Percentiles rank a stretch among this genome's conserved stretches.
These are phyloP conservation scores for Fragaria vesca DNA, from an alignment of 306 rosid genomes.

Conservation along the genomic window DNA sequence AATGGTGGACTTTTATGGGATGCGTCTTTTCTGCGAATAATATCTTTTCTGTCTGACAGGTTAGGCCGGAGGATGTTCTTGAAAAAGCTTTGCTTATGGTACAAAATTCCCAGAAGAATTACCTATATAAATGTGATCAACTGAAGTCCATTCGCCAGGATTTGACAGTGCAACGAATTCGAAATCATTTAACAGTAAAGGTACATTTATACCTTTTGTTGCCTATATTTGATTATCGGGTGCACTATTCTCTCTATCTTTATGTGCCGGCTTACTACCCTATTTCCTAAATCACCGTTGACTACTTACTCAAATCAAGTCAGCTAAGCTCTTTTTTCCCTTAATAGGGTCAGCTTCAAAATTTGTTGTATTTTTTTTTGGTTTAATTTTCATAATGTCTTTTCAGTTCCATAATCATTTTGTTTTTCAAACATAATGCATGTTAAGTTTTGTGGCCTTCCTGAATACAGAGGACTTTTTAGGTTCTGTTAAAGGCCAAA, in stretches of 20 bases:
- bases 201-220: conserved; percentile 40
- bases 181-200: conserved; percentile 87
- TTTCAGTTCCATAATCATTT: conserved; percentile 1
- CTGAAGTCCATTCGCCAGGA: conserved; percentile 98
- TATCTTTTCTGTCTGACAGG: conserved; percentile 48
- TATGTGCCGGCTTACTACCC: background rate
- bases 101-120: conserved; percentile 82
- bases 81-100: conserved; percentile 87
- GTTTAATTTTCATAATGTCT: background rate
- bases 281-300: background rate
- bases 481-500: background rate
- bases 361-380: background rate
- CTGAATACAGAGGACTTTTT: background rate
- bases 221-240: background rate
- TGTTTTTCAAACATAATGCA: background rate
- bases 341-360: background rate
- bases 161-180: conserved; percentile 91
- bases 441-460: background rate
- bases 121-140: conserved; percentile 92
- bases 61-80: conserved; percentile 97
- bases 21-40: conserved; percentile 5
- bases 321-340: background rate
- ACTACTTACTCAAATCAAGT: conserved; percentile 1
- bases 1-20: background rate
- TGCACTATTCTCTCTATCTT: background rate